Conservation (phyloP, 2,329 filamentous ascomycete species). For the Hymenoscyphus linearis region DNA sequence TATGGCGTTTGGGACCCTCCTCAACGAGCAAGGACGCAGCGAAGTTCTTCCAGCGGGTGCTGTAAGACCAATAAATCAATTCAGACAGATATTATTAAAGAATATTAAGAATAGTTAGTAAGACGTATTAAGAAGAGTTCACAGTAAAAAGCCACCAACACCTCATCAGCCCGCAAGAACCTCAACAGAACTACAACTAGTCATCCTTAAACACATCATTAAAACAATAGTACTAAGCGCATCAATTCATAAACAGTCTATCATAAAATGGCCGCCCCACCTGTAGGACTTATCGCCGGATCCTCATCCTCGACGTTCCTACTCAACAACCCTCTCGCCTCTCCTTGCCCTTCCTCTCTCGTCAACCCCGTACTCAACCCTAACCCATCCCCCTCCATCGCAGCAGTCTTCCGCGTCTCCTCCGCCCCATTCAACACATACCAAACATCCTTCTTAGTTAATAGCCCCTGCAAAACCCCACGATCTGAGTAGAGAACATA, state of each 20-base stretch:
- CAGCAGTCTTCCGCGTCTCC: conserved; percentile 44
- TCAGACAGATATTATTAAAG: too few species aligned
- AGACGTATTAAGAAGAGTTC: too few species aligned
- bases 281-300: conserved; percentile 17
- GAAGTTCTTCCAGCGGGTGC: too few species aligned
- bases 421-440: conserved; percentile 79
- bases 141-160: too few species aligned
- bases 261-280: conserved; percentile 25
- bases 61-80: too few species aligned
- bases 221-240: not conserved
- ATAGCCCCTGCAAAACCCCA: conserved; percentile 73
- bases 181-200: too few species aligned
- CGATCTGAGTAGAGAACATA: conserved; percentile 85
- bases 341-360: conserved; percentile 37
- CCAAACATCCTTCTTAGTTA: conserved; percentile 98
- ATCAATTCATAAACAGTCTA: not conserved
- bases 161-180: too few species aligned
- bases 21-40: too few species aligned
- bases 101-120: too few species aligned
- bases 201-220: not conserved
- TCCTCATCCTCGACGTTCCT: conserved; percentile 30
- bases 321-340: conserved; percentile 40
- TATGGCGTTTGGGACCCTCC: too few species aligned
- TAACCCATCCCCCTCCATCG: conserved; percentile 29
- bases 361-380: conserved; percentile 34